These are phyloP conservation scores for Lactarius indigo DNA, from an alignment of 768 basidiomycete species.

Conservation along the genomic window DNA sequence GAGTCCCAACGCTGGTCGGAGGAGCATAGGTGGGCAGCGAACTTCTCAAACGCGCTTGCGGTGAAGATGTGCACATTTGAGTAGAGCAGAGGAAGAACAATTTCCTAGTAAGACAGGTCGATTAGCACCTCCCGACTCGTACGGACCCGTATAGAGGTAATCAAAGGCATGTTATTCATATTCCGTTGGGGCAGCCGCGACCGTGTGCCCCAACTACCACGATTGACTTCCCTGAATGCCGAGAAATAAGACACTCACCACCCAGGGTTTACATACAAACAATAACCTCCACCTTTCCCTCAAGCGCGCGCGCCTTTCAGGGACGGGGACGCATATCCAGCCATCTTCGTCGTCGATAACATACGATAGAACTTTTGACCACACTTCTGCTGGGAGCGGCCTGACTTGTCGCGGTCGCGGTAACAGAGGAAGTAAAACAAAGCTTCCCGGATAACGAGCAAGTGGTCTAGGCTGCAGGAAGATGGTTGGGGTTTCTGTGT, in stretches of 20 bases:
- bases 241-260: conserved; percentile 18
- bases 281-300: conserved; percentile 27
- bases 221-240: no score
- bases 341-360: conserved; percentile 28
- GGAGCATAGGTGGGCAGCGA: conserved; percentile 51
- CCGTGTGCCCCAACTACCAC: not conserved
- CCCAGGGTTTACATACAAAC: conserved; percentile 24
- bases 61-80: conserved; percentile 46
- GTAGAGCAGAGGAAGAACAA: conserved; percentile 66
- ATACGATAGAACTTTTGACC: conserved; percentile 56
- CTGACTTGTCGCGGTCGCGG: conserved; percentile 49
- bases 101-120: conserved; percentile 43
- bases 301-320: conserved; percentile 13
- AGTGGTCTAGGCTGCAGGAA: conserved; percentile 68
- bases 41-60: conserved; percentile 47
- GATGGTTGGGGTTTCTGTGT: conserved; percentile 29
- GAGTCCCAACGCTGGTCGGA: conserved; percentile 86
- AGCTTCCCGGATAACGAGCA: conserved; percentile 51
- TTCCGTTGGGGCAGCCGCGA: not conserved
- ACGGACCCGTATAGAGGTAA: conserved; percentile 5
- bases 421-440: conserved; percentile 67
- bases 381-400: conserved; percentile 66
- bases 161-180: not conserved
- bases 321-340: conserved; percentile 8
- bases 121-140: not conserved